Evolutionary conservation across 805 yeast genomes (phyloP).

Genomic region (Lachancea kluyveri): DNA sequence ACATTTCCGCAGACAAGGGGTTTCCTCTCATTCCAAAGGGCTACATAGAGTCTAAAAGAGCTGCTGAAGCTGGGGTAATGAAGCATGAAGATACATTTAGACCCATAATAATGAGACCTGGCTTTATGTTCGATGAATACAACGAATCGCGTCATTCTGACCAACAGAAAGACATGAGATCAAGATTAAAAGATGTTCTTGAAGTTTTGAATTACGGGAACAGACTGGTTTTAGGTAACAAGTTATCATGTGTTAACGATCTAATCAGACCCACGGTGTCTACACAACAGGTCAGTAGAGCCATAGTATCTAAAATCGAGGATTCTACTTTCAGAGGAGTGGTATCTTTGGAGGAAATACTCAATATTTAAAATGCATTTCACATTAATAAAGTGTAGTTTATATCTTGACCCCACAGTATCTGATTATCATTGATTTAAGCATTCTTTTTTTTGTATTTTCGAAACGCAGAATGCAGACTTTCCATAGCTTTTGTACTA

Average conservation of each 20-base stretch:
- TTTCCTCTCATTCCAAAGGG: constrained; percentile 63
- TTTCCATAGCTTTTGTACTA: too few relatives aligned
- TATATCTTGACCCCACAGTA: too few relatives aligned
- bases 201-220: constrained; percentile 41
- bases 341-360: constrained; percentile 48
- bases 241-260: constrained; percentile 36
- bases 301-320: constrained; percentile 47
- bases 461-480: too few relatives aligned
- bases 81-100: constrained; percentile 38
- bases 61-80: constrained; percentile 57
- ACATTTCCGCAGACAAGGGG: constrained; percentile 74
- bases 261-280: constrained; percentile 57
- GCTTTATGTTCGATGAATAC: constrained; percentile 66
- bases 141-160: constrained; percentile 35
- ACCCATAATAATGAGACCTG: constrained; percentile 69
- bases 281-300: constrained; percentile 61
- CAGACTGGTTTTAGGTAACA: constrained; percentile 34
- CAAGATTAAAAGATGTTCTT: constrained; percentile 36
- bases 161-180: constrained; percentile 21
- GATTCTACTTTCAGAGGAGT: constrained; percentile 50
- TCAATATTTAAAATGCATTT: constrained; percentile 9
- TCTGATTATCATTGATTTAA: too few relatives aligned
- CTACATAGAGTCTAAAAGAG: constrained; percentile 70
- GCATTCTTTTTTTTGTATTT: too few relatives aligned
- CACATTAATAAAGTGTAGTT: too few relatives aligned